Conservation (phyloP, 108 stramenopile genomes). For the Fistulifera solaris region DNA sequence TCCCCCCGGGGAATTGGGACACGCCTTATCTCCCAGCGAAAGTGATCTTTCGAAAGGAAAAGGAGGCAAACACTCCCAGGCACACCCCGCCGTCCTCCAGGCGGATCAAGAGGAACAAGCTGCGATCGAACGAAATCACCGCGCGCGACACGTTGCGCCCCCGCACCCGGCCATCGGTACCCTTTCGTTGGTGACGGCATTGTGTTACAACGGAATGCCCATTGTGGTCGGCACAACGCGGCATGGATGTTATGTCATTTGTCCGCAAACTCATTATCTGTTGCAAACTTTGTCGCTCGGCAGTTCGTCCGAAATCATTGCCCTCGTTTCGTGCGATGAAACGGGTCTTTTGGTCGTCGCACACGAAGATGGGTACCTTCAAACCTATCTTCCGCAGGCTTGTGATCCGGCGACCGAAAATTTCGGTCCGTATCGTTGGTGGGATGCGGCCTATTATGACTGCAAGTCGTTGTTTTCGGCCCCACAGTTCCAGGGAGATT, state of each 20-base stretch:
- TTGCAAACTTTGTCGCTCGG: conserved; percentile 43
- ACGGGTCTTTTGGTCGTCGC: conserved; percentile 26
- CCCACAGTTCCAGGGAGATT: background rate
- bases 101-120: conserved; percentile 7
- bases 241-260: conserved; percentile 22
- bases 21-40: too few relatives aligned
- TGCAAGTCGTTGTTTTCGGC: conserved; percentile 14
- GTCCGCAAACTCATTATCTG: conserved; percentile 48
- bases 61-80: background rate
- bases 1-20: background rate
- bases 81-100: background rate
- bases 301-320: conserved; percentile 14
- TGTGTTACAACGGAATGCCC: conserved; percentile 50
- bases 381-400: conserved; percentile 20
- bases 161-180: conserved; percentile 6
- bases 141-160: conserved; percentile 5
- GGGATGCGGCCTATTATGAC: background rate
- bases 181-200: conserved; percentile 13
- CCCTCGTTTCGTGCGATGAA: conserved; percentile 21
- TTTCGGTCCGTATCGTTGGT: conserved; percentile 11
- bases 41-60: conserved; percentile 1
- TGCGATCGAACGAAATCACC: conserved; percentile 82
- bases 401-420: conserved; percentile 12
- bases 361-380: conserved; percentile 20
- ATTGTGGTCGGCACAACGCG: conserved; percentile 42